Evolutionary conservation across 2,329 filamentous ascomycete species (phyloP), one percentile per base, ranked within the genome.

Genomic region (Ilyonectria robusta): DNA sequence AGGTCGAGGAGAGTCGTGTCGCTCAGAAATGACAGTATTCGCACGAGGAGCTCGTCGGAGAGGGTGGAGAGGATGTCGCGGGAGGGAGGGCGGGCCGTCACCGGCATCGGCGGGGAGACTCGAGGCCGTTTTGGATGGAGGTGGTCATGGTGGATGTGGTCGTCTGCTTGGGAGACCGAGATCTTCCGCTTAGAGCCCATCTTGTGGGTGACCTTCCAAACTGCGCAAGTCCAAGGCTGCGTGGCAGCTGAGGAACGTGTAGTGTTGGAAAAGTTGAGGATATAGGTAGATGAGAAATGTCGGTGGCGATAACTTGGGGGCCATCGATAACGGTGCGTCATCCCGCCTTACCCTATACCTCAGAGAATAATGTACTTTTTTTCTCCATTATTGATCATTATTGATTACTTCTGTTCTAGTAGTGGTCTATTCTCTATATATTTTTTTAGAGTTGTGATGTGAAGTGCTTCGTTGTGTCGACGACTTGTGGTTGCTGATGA

Each of bases 1-100:
- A 88, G 84, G 59, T 84, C 83, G 59, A 94, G 85, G 9, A 98
- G 87, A 31, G 91, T 88, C 8, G 86, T 82, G 33, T 93, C 88
- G 2, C 92, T 83, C n/a, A 97, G 85, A 77, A 89, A 92, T 5
- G 92, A 92, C 40, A 98, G 85, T 67, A 98, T 93, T 73, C 94
- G 93, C 62, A 98, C 83, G 35, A 97, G 87, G 37, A 98, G 85
- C 80, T 99, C 96, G 79, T 97, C 93, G 69, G 94, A 97, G 58
- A 98, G 85, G 9, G 81, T 82, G 7, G 93, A 93, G 17, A 98
- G 80, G 54, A 86, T 84, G 80, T 97, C 93, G 63, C 50, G 71
- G 17, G 69, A 65, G 4, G 71, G 68, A 19, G 70, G 65, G 23
- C n/a, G 33, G 29, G 61, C 57, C 46, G 26, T 44, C 7, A 47